phyloP scores from a whole-genome alignment of 257 asterid species.

The Coffea eugenioides region DNA sequence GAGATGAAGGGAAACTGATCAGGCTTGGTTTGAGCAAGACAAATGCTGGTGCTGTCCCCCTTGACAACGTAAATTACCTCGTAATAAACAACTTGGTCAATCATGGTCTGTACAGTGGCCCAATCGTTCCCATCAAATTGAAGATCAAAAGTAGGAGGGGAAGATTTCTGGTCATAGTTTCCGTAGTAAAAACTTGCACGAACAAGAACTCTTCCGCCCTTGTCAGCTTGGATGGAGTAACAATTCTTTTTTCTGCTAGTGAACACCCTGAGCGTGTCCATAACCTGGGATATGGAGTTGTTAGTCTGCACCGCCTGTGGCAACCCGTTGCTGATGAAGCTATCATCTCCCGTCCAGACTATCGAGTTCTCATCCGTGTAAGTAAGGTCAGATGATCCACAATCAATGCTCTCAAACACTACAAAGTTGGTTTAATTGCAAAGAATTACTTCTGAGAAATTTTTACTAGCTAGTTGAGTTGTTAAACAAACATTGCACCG shows the following conservation, averaged over 20 bases:
- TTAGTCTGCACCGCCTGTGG: constrained; percentile 21
- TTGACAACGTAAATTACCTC: constrained; percentile 46
- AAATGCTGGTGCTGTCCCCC: constrained; percentile 36
- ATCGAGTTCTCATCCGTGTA: constrained; percentile 27
- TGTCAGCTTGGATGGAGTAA: constrained; percentile 25
- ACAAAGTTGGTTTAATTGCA: neutral
- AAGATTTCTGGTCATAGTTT: constrained; percentile 50
- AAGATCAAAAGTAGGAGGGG: constrained; percentile 60
- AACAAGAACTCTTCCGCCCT: constrained; percentile 35
- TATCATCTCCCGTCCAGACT: constrained; percentile 30
- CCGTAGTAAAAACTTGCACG: constrained; percentile 71
- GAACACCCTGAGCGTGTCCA: constrained; percentile 59
- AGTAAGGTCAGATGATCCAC: constrained; percentile 35
- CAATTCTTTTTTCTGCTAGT: constrained; percentile 43
- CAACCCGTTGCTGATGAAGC: constrained; percentile 21
- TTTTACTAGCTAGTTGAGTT: neutral
- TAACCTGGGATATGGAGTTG: constrained; percentile 28
- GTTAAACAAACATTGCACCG: neutral
- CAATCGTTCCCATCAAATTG: constrained; percentile 57
- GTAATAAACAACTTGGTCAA: constrained; percentile 10
- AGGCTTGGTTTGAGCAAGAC: constrained; percentile 48
- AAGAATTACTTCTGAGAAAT: neutral
- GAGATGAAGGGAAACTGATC: constrained; percentile 60
- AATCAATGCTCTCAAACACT: constrained; percentile 36
- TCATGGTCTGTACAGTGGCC: constrained; percentile 34